Percentiles rank a stretch among this genome's conserved stretches.
These are phyloP conservation scores for Aquilaria yunnanensis DNA, from an alignment of 345 rosid species.

Conservation along the genomic window DNA sequence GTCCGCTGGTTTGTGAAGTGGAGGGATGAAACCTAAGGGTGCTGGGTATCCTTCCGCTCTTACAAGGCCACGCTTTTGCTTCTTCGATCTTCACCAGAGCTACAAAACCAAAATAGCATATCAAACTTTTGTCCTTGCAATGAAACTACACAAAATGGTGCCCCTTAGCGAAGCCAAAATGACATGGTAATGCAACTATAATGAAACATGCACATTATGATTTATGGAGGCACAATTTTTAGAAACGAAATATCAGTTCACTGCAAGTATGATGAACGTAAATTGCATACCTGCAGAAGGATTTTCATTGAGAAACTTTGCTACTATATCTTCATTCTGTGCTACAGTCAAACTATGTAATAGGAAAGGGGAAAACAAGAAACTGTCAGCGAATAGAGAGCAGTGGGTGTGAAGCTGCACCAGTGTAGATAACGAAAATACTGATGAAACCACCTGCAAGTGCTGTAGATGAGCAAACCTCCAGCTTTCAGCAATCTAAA, in stretches of 20 bases:
- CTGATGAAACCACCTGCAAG: constrained; percentile 63
- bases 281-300: constrained; percentile 54
- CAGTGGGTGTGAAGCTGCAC: no score
- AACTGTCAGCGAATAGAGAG: background rate
- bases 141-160: background rate
- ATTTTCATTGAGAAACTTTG: constrained; percentile 58
- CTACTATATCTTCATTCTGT: constrained; percentile 89
- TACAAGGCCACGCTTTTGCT: constrained; percentile 78
- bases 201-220: background rate
- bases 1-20: constrained; percentile 90
- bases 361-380: constrained; percentile 6
- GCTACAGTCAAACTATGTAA: constrained; percentile 70
- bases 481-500: constrained; percentile 72
- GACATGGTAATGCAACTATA: background rate
- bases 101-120: constrained; percentile 21
- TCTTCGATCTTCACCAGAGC: constrained; percentile 60
- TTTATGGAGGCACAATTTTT: background rate
- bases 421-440: background rate
- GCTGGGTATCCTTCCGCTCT: constrained; percentile 61
- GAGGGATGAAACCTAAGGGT: constrained; percentile 80
- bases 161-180: background rate
- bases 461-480: constrained; percentile 84
- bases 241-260: no score
- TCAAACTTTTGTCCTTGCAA: background rate
- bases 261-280: no score